These are phyloP conservation scores for Calamus simplicifolius DNA, from an alignment of 176 grass and related monocot species.

Conservation along the genomic window DNA sequence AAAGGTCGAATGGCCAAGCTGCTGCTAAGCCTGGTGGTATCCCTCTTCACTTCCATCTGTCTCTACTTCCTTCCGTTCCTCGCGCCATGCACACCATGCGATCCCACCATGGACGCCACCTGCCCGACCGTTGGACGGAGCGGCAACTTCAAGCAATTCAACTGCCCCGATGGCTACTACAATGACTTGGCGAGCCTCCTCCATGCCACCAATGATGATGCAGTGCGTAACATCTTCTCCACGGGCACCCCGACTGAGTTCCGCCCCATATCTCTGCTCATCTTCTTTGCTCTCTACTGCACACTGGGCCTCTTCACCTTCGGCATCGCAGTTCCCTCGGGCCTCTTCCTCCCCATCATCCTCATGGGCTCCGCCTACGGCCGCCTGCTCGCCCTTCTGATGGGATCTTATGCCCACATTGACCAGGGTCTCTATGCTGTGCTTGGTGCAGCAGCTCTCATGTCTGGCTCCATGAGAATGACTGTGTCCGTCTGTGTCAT, in stretches of 20 bases:
- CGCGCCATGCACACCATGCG: slow-evolving; percentile 69
- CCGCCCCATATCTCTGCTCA: slow-evolving; percentile 55
- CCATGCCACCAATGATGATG: slow-evolving; percentile 85
- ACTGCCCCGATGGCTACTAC: slow-evolving; percentile 68
- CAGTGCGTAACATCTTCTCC: slow-evolving; percentile 91
- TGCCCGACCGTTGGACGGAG: slow-evolving; percentile 53
- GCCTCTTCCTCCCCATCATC: slow-evolving; percentile 96
- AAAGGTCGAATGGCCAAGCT: slow-evolving; percentile 60
- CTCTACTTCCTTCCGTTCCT: slow-evolving; percentile 72
- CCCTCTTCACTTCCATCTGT: slow-evolving; percentile 48
- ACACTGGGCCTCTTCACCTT: slow-evolving; percentile 88
- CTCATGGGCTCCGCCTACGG: slow-evolving; percentile 95
- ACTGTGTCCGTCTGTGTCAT: slow-evolving; percentile 90
- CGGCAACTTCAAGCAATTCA: slow-evolving; percentile 99
- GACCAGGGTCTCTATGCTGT: slow-evolving; percentile 89
- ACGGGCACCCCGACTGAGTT: slow-evolving; percentile 66
- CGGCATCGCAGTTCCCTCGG: slow-evolving; percentile 88
- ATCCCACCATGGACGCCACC: slow-evolving; percentile 14
- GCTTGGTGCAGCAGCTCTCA: slow-evolving; percentile 81
- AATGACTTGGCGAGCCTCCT: slow-evolving; percentile 90
- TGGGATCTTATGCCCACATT: slow-evolving; percentile 30
- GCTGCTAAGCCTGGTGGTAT: slow-evolving; percentile 45
- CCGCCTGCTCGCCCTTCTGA: slow-evolving; percentile 44
- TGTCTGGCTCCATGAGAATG: slow-evolving; percentile 90
- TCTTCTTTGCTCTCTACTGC: slow-evolving; percentile 80